Percentiles rank a stretch among this genome's conserved stretches.
These are phyloP conservation scores for Yamadazyma atmosphaerica DNA, from an alignment of 1,139 yeast species.

Conservation along the genomic window DNA sequence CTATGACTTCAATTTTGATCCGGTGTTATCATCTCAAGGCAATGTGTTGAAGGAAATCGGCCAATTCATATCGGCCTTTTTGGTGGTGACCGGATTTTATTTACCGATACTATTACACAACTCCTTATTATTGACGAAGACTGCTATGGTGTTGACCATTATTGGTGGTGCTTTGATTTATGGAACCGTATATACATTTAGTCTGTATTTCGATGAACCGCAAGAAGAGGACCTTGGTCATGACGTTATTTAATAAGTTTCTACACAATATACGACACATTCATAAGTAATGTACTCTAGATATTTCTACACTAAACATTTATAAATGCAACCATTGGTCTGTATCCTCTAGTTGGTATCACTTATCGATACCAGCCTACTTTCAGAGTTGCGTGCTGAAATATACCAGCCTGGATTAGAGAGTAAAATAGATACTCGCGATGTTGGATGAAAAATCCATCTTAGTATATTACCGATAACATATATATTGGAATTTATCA, in stretches of 20 bases:
- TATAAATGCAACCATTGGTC: too few species aligned
- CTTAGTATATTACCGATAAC: background rate
- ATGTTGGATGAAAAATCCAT: background rate
- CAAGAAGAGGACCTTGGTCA: constrained; percentile 40
- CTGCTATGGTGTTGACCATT: constrained; percentile 64
- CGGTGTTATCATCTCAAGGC: constrained; percentile 30
- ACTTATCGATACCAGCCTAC: too few species aligned
- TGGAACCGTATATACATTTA: constrained; percentile 71
- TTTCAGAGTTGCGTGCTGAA: background rate
- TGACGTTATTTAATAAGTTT: background rate
- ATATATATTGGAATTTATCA: background rate
- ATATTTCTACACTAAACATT: background rate
- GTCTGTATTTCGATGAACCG: constrained; percentile 64
- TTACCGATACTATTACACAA: constrained; percentile 69
- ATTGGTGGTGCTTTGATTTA: constrained; percentile 71
- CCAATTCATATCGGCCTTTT: constrained; percentile 64
- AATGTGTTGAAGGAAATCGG: constrained; percentile 56
- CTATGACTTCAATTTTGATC: constrained; percentile 49
- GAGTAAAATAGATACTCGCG: background rate
- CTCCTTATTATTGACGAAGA: constrained; percentile 53
- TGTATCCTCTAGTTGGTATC: too few species aligned
- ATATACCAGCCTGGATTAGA: background rate
- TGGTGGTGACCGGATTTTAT: constrained; percentile 65
- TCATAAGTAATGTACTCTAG: background rate
- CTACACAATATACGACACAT: background rate